These are phyloP conservation scores for Cadophora sp. DNA, from an alignment of 2,329 filamentous ascomycete genomes.

Conservation along the genomic window DNA sequence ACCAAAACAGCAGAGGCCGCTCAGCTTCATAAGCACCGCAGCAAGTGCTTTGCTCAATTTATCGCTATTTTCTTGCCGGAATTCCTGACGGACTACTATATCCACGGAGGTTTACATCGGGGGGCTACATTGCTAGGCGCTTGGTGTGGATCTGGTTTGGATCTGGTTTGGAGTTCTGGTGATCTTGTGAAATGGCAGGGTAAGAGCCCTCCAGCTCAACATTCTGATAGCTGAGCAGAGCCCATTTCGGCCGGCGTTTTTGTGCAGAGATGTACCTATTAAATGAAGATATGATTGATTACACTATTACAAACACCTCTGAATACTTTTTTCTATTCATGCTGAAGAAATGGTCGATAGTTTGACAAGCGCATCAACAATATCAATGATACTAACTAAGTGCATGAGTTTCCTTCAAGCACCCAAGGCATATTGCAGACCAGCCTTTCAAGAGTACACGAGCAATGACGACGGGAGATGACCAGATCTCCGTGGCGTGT, in stretches of 20 bases:
- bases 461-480: background rate
- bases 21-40: conserved; percentile 17
- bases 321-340: no score
- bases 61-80: background rate
- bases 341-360: no score
- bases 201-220: conserved; percentile 25
- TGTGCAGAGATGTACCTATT: conserved; percentile 8
- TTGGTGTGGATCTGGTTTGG: conserved; percentile 18
- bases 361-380: no score
- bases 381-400: no score
- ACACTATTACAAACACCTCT: background rate
- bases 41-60: background rate
- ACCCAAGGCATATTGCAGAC: no score
- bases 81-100: background rate
- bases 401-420: no score
- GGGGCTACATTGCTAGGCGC: conserved; percentile 15
- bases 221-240: background rate
- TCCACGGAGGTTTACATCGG: background rate
- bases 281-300: conserved; percentile 23
- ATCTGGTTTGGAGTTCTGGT: conserved; percentile 31
- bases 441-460: no score
- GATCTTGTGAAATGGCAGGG: conserved; percentile 21
- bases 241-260: conserved; percentile 10
- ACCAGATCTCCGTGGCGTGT: background rate
- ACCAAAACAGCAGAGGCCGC: conserved; percentile 46